Evolutionary conservation across 345 rosid species (phyloP).

Genomic region (Tarenaya hassleriana): DNA sequence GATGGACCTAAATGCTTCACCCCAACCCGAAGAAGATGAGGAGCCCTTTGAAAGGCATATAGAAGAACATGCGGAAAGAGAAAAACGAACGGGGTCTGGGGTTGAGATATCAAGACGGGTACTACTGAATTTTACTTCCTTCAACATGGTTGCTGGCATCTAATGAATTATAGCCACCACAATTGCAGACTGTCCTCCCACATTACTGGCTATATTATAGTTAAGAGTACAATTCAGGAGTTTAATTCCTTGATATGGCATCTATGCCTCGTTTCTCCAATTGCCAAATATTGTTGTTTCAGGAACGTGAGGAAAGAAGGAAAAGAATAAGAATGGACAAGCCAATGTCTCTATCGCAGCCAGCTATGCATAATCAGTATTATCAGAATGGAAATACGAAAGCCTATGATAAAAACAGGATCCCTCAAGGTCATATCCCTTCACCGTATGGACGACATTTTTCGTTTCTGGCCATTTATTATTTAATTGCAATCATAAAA

Average conservation of each 20-base stretch:
- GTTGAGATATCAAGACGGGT: conserved; percentile 72
- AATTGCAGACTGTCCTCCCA: neutral
- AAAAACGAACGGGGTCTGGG: conserved; percentile 52
- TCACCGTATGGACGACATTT: too few species aligned
- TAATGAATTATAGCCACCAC: neutral
- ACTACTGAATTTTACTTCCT: conserved; percentile 11
- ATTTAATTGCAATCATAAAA: neutral
- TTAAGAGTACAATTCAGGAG: neutral
- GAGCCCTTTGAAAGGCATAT: conserved; percentile 44
- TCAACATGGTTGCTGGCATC: neutral
- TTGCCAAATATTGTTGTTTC: conserved; percentile 18
- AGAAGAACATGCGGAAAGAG: conserved; percentile 38
- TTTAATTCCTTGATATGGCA: neutral
- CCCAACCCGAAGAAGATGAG: conserved; percentile 75
- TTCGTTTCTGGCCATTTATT: neutral
- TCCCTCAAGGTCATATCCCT: conserved; percentile 64
- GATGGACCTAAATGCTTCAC: conserved; percentile 75
- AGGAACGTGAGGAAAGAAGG: conserved; percentile 98
- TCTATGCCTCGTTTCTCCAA: neutral
- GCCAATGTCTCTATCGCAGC: conserved; percentile 45
- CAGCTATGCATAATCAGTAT: conserved; percentile 39
- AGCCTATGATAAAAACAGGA: conserved; percentile 58
- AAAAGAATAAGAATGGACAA: conserved; percentile 67
- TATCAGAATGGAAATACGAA: conserved; percentile 39
- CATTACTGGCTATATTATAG: neutral